These are phyloP conservation scores for Torrubiellomyces zombiae DNA, from an alignment of 2,329 filamentous ascomycete species.

Conservation along the genomic window DNA sequence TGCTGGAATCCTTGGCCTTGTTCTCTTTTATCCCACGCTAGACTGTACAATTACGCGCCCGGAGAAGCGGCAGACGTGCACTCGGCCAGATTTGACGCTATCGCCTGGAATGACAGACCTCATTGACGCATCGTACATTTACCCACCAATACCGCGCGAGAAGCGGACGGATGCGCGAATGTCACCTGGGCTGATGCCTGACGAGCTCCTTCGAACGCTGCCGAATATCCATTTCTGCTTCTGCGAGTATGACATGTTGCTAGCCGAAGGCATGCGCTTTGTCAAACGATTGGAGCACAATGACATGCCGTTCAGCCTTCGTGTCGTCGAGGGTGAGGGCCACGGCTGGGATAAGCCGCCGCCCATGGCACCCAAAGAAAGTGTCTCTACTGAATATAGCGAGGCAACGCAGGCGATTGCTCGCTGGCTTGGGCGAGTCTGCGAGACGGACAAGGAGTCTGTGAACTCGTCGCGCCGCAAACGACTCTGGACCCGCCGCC, in stretches of 20 bases:
- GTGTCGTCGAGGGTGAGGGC: conserved; percentile 27
- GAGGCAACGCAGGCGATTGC: conserved; percentile 23
- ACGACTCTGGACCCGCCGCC: conserved; percentile 14
- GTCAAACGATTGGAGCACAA: conserved; percentile 32
- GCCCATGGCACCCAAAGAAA: conserved; percentile 25
- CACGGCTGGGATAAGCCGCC: conserved; percentile 33
- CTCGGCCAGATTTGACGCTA: conserved; percentile 39
- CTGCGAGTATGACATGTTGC: conserved; percentile 51
- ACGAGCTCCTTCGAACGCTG: conserved; percentile 34
- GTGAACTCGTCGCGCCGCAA: conserved; percentile 18
- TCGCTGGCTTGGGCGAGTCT: conserved; percentile 22
- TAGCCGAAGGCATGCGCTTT: conserved; percentile 43
- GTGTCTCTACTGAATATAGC: conserved; percentile 27
- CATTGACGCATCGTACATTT: conserved; percentile 46
- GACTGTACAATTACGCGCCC: conserved; percentile 43
- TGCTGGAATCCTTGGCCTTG: conserved; percentile 32
- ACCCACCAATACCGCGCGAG: conserved; percentile 28
- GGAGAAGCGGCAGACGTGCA: conserved; percentile 35
- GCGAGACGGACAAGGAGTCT: conserved; percentile 20
- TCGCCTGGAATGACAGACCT: conserved; percentile 41
- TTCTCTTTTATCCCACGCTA: conserved; percentile 44
- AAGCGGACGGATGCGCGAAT: conserved; percentile 35
- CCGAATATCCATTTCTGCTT: conserved; percentile 39
- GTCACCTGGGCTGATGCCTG: conserved; percentile 39
- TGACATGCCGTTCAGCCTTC: conserved; percentile 18